Evolutionary conservation across 2,329 filamentous ascomycete species (phyloP).

Genomic region (Ceratocystis albifundus): DNA sequence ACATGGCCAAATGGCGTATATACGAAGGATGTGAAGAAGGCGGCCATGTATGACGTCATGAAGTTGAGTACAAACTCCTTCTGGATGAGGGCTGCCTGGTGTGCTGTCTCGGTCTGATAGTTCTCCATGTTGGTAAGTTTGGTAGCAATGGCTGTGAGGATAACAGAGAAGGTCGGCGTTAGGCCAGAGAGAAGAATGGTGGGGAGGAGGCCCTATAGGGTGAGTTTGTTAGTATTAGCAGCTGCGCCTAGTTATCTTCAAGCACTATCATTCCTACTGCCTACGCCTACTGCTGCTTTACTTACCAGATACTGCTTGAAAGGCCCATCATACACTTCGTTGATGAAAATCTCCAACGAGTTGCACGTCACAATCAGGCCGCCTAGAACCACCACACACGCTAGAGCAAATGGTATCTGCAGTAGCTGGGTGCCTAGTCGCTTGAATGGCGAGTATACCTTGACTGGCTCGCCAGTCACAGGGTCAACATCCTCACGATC

Average conservation of each 20-base stretch:
- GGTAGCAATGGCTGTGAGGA: constrained; percentile 67
- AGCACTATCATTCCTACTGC: background rate
- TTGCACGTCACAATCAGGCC: constrained; percentile 78
- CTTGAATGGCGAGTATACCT: constrained; percentile 64
- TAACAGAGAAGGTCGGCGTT: constrained; percentile 63
- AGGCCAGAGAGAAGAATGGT: constrained; percentile 75
- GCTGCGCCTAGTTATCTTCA: too few relatives aligned
- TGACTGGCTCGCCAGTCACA: constrained; percentile 66
- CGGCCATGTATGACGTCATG: constrained; percentile 84
- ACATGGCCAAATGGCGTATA: constrained; percentile 84
- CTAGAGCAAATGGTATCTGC: constrained; percentile 72
- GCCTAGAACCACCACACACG: constrained; percentile 61
- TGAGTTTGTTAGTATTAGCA: constrained; percentile 13
- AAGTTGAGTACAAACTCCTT: constrained; percentile 97
- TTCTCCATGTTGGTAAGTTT: constrained; percentile 76
- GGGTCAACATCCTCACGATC: constrained; percentile 68
- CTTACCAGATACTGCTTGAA: constrained; percentile 72
- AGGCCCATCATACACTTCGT: constrained; percentile 81
- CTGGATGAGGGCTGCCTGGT: constrained; percentile 72
- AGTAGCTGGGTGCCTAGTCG: constrained; percentile 66
- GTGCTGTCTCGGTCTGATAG: constrained; percentile 72
- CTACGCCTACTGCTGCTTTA: constrained; percentile 19
- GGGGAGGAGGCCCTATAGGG: constrained; percentile 64
- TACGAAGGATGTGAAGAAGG: constrained; percentile 86
- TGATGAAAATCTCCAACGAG: constrained; percentile 89